phyloP scores from a whole-genome alignment of 2,329 filamentous ascomycete genomes.

The Fusarium aywerte region DNA sequence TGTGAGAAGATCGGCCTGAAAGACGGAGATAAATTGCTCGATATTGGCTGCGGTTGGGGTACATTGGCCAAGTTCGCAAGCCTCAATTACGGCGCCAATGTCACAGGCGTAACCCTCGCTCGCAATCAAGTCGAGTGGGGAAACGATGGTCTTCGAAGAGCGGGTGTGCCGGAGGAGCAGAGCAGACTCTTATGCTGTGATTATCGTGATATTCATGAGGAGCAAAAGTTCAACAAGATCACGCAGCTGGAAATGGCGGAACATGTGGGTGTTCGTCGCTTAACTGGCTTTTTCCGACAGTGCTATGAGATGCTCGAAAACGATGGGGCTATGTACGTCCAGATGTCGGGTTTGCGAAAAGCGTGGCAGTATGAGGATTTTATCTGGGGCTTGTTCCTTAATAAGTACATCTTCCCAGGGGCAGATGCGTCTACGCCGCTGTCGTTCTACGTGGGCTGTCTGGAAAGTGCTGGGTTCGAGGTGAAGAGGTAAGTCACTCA shows the following conservation, averaged over 20 bases:
- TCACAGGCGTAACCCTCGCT: constrained; percentile 89
- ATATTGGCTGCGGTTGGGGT: constrained; percentile 96
- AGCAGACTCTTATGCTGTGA: constrained; percentile 91
- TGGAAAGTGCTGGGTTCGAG: constrained; percentile 75
- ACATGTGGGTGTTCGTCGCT: constrained; percentile 91
- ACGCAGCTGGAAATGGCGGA: constrained; percentile 97
- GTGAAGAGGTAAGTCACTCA: constrained; percentile 68
- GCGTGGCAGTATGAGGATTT: constrained; percentile 96
- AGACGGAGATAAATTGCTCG: constrained; percentile 81
- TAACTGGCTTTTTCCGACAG: constrained; percentile 80
- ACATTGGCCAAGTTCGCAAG: constrained; percentile 91
- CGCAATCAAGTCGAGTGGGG: constrained; percentile 96
- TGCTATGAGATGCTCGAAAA: constrained; percentile 94
- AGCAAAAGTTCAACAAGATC: constrained; percentile 90
- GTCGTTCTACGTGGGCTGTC: constrained; percentile 80
- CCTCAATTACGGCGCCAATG: constrained; percentile 84
- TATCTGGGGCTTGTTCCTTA: constrained; percentile 97
- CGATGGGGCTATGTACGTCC: constrained; percentile 91
- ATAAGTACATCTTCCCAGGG: constrained; percentile 97
- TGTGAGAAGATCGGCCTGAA: constrained; percentile 92
- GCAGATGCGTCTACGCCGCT: constrained; percentile 93
- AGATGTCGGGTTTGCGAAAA: constrained; percentile 90
- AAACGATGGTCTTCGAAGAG: constrained; percentile 82
- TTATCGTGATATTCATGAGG: constrained; percentile 87
- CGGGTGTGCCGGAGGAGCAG: constrained; percentile 82